Evolutionary conservation across 768 basidiomycete species (phyloP).

Genomic region (Pilatotrama ljubarskyi): DNA sequence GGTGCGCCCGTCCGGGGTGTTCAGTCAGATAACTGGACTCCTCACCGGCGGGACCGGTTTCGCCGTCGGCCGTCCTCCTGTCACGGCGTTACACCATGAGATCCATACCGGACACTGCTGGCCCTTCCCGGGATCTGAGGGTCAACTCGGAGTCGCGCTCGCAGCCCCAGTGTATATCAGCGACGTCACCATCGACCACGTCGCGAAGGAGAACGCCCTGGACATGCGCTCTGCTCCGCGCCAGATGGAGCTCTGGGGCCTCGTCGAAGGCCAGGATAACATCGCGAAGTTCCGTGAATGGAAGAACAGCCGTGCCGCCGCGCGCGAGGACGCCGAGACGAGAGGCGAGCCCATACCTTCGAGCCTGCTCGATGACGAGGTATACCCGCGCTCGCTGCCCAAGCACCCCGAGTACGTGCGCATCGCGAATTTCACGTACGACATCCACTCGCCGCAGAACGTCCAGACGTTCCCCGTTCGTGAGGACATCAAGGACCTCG

Average conservation of each 20-base stretch:
- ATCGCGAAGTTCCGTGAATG: conserved; percentile 58
- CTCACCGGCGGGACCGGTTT: conserved; percentile 59
- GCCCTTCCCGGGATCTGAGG: conserved; percentile 80
- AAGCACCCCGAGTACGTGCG: conserved; percentile 37
- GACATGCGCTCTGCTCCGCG: conserved; percentile 81
- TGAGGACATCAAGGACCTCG: conserved; percentile 62
- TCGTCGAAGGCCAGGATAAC: conserved; percentile 80
- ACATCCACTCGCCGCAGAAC: conserved; percentile 40
- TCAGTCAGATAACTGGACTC: conserved; percentile 50
- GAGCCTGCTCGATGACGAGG: conserved; percentile 15
- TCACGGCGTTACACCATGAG: conserved; percentile 87
- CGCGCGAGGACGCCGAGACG: conserved; percentile 23
- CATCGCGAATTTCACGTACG: conserved; percentile 49
- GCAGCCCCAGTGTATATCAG: conserved; percentile 57
- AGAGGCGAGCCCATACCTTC: conserved; percentile 13
- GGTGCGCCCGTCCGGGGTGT: conserved; percentile 53
- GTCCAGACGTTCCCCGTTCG: conserved; percentile 53
- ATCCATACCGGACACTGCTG: conserved; percentile 85
- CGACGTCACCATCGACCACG: conserved; percentile 86
- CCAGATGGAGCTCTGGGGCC: conserved; percentile 89
- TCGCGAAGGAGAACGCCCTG: conserved; percentile 76
- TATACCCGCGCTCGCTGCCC: conserved; percentile 34
- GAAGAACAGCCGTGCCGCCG: conserved; percentile 44
- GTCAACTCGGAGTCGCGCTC: conserved; percentile 83
- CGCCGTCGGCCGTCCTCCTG: conserved; percentile 76